Conservation (phyloP, 306 rosid species). For the Cucurbita pepo region DNA sequence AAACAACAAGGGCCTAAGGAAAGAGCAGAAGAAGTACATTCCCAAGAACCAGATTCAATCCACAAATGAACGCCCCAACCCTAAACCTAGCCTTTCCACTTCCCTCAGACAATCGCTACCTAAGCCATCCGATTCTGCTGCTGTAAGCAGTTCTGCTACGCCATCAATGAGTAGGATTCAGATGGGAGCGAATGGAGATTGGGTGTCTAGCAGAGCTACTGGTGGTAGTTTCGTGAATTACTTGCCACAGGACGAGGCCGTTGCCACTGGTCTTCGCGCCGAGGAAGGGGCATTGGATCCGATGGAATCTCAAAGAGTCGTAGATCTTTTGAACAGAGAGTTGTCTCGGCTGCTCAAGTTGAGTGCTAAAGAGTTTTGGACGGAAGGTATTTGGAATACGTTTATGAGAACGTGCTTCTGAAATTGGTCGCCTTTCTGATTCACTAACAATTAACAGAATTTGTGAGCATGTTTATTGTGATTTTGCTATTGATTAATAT, state of each 20-base stretch:
- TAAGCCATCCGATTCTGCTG: slow-evolving; percentile 16
- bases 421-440: background rate
- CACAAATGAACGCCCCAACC: slow-evolving; percentile 12
- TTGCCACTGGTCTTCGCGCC: slow-evolving; percentile 75
- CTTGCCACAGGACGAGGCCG: slow-evolving; percentile 91
- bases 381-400: slow-evolving; percentile 33
- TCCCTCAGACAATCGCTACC: slow-evolving; percentile 42
- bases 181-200: slow-evolving; percentile 24
- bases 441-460: background rate
- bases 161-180: slow-evolving; percentile 16
- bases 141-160: slow-evolving; percentile 7
- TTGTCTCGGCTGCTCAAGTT: slow-evolving; percentile 68
- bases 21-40: slow-evolving; percentile 38
- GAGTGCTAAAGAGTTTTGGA: slow-evolving; percentile 79
- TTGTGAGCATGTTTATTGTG: background rate
- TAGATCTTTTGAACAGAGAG: slow-evolving; percentile 71
- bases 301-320: slow-evolving; percentile 78
- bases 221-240: slow-evolving; percentile 60
- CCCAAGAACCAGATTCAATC: slow-evolving; percentile 37
- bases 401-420: background rate
- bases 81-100: slow-evolving; percentile 43
- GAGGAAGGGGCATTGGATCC: slow-evolving; percentile 86
- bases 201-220: slow-evolving; percentile 19
- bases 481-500: background rate
- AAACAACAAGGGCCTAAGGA: slow-evolving; percentile 41